Evolutionary conservation across 495 filamentous ascomycete genomes (phyloP), one percentile per base, ranked within the genome.

Genomic region (Penicillium paxilli): DNA sequence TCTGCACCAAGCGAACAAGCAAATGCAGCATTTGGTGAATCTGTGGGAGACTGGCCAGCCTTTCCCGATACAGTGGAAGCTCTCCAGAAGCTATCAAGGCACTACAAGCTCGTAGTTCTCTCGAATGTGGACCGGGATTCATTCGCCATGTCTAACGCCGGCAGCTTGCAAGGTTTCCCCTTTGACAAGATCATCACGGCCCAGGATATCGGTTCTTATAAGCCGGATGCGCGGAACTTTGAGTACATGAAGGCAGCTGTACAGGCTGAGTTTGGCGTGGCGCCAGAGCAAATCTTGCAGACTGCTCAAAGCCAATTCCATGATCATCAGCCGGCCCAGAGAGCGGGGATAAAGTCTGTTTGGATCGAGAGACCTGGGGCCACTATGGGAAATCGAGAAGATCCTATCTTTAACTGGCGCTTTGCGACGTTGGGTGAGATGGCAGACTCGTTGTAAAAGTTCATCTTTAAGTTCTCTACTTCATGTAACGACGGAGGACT

Each of bases 131-230:
- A 91, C 68, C 74, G 80, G 21, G 74, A 57, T 9, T 86, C 83
- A 37, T 88, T 92, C 55, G 65, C 65, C 1, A 66, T 69, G 2
- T 84, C 85, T 2, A 69, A 83, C 0, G 66, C 58, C 0, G 77
- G 77, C 8, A 76, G 80, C 30, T 68, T 85, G 22, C 68, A 77
- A 30, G 73, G 64, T 10, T 61, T 76, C 19, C 56, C 56, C 17
- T 92, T 93, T 52, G 87, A 90, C 59, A 78, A 79, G 12, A 74
- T 90, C 19, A 84, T 86, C 66, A 91, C 89, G 14, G 90, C 90
- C 8, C 77, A 92, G 72, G 80, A 87, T 37, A 82, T 92, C 28
- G 88, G 90, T 9, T 75, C 71, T 7, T 94, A 93, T 65, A 94
- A 93, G 73, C 90, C 90, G 0, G 73, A 78, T 51, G 61, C 72